Evolutionary conservation across 371 early-diverging fungal genomes (phyloP).

Genomic region (Scutellospora calospora): DNA sequence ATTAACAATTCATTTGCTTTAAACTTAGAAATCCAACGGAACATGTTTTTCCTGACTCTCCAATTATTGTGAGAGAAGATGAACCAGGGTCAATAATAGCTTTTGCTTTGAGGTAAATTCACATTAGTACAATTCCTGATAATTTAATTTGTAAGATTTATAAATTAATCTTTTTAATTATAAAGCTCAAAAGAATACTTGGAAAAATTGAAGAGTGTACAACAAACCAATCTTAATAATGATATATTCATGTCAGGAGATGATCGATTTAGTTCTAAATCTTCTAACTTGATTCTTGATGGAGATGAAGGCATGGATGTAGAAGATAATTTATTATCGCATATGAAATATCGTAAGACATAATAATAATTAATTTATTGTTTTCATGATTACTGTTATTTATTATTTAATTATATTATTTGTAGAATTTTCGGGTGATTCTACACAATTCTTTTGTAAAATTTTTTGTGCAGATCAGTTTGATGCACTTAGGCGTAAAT

Average conservation of each 20-base stretch:
- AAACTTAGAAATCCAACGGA: constrained; percentile 70
- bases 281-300: constrained; percentile 49
- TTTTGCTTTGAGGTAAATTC: constrained; percentile 70
- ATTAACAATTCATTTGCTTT: neutral
- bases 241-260: constrained; percentile 42
- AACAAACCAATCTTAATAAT: constrained; percentile 48
- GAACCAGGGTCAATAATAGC: constrained; percentile 96
- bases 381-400: neutral
- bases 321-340: constrained; percentile 72
- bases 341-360: constrained; percentile 75
- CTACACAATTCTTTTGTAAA: constrained; percentile 83
- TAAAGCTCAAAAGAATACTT: constrained; percentile 56
- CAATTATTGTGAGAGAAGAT: constrained; percentile 88
- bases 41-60: constrained; percentile 86
- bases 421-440: constrained; percentile 78
- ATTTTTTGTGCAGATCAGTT: constrained; percentile 95
- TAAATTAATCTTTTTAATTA: neutral
- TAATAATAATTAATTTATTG: neutral
- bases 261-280: neutral
- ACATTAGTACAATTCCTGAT: neutral
- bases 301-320: constrained; percentile 50
- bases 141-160: neutral
- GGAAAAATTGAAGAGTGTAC: constrained; percentile 53
- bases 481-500: constrained; percentile 84
- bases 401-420: neutral